Base-by-base conservation (phyloP, 2,329 filamentous ascomycete genomes). In the Malbranchea cinnamomea region DNA sequence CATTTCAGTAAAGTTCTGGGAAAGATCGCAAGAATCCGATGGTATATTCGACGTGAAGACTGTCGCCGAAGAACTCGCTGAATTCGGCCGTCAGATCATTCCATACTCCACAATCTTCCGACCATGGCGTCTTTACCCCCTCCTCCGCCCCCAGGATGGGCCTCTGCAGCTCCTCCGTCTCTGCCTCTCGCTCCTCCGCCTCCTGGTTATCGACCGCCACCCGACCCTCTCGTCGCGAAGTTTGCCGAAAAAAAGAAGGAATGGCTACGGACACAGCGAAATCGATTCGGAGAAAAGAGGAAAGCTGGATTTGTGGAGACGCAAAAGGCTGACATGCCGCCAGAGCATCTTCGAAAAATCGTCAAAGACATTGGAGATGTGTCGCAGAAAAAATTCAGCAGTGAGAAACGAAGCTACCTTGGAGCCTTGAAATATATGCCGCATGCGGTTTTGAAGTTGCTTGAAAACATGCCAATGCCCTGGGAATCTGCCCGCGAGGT, bases 391-490 rank as follows among this genome's bases (percentile, higher is more conserved):
- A 95, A 94, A 57, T 98, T 94, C 64, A 94, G 83, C 42, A 93
- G 79, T 50, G 89, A 98, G 63, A 98, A 98, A 68, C 74, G 89
- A 43, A 94, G 85, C 58, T 98, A 98, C 55, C 68, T 98, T 27
- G 91, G 91, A 39, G 89, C 91, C 19, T 61, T 98, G 39, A 98
- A 98, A 60, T 98, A 94, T 61, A 98, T 98, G 89, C 89, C 89
- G 1, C 89, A 98, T 52, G 89, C 89, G 4, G 89, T 98, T 7
- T 61, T 98, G 60, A 98, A 98, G 63, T 68, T 98, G 14, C 58
- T 98, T 33, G 89, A 98, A 62, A 98, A 98, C 48, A 98, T 98
- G 89, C 89, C 89, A 3, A 98, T 98, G 89, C 89, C 89, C 0
- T 98, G 89, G 89, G 89, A 98, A 60, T 89, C 84, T 34, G 75